phyloP scores from a whole-genome alignment of 805 yeast species.

The Metschnikowia lochheadii region DNA sequence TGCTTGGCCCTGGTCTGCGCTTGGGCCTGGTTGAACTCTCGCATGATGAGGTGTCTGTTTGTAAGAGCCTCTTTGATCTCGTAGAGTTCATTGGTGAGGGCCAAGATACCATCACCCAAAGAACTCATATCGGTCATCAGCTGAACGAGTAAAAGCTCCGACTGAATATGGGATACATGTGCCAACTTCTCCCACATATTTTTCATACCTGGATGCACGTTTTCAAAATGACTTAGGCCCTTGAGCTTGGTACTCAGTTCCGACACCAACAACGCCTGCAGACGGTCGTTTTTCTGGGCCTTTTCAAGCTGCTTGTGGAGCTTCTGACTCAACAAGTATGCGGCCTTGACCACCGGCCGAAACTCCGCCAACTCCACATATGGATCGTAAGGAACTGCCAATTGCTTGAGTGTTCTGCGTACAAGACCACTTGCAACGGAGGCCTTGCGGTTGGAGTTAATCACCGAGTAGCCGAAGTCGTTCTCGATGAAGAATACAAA shows the following conservation, averaged over 20 bases:
- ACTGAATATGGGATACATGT: conserved; percentile 61
- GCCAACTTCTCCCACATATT: conserved; percentile 75
- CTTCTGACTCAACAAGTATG: conserved; percentile 58
- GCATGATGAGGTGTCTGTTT: conserved; percentile 86
- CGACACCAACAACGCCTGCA: conserved; percentile 38
- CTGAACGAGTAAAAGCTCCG: conserved; percentile 72
- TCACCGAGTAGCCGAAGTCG: conserved; percentile 63
- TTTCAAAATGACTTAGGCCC: conserved; percentile 40
- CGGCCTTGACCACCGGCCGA: conserved; percentile 78
- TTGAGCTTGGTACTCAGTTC: conserved; percentile 46
- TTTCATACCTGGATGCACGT: conserved; percentile 63
- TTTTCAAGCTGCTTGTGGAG: conserved; percentile 51
- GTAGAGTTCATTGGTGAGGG: conserved; percentile 70
- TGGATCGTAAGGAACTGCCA: conserved; percentile 89
- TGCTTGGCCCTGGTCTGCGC: conserved; percentile 66
- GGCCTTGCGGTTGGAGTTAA: conserved; percentile 51
- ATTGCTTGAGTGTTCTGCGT: conserved; percentile 86
- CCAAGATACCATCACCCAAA: conserved; percentile 68
- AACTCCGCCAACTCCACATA: conserved; percentile 75
- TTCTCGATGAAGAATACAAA: conserved; percentile 78
- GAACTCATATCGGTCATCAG: conserved; percentile 70
- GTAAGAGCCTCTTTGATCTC: conserved; percentile 90
- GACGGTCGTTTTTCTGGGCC: conserved; percentile 55
- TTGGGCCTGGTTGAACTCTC: conserved; percentile 81
- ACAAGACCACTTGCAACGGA: conserved; percentile 78